Evolutionary conservation across 768 basidiomycete genomes (phyloP), one percentile per base, ranked within the genome.

Genomic region (Pholiota microspora): DNA sequence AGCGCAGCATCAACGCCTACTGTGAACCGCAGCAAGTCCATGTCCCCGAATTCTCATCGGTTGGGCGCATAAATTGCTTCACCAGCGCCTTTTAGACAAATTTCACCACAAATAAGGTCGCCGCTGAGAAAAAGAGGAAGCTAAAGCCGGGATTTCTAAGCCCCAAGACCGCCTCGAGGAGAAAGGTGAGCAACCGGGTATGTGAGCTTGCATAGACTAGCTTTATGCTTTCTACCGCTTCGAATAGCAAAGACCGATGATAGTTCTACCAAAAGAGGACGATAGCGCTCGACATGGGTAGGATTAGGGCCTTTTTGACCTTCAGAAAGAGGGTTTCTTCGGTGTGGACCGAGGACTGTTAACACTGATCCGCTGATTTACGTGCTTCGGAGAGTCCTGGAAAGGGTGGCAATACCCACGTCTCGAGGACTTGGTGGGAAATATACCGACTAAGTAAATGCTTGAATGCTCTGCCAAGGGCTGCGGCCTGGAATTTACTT

Each of bases 1-100:
- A 62, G 44, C 61, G 61, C 61, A 62, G 61, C 61, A 62, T 54
- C 54, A 47, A 47, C 47, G 49, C 36, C 56, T 29, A 57, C 45
- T 45, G 58, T 51, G 56, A 55, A 53, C 49, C 61, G 61, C 61
- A 62, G 61, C 58, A 62, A n/a, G 25, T 45, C 28, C 50, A 31
- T 23, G 36, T n/a, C 27, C 25, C 38, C 18, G 50, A 40, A 44
- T 55, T 62, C 58, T 50, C 58, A 59, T 51, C 38, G 51, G 42
- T 32, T 51, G 51, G 27, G 36, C 27, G n/a, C 27, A 51, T 32
- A 2, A 51, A 18, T 42, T n/a, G 28, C 18, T 9, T 28, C 23
- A 28, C 28, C 25, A 40, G 28, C 40, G 40, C 25, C 51, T 35
- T 34, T 34, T 51, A 45, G 38, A 29, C 31, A 23, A 31, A 7